Base-by-base conservation (phyloP, 768 basidiomycete species). In the Melanogaster broomeanus region DNA sequence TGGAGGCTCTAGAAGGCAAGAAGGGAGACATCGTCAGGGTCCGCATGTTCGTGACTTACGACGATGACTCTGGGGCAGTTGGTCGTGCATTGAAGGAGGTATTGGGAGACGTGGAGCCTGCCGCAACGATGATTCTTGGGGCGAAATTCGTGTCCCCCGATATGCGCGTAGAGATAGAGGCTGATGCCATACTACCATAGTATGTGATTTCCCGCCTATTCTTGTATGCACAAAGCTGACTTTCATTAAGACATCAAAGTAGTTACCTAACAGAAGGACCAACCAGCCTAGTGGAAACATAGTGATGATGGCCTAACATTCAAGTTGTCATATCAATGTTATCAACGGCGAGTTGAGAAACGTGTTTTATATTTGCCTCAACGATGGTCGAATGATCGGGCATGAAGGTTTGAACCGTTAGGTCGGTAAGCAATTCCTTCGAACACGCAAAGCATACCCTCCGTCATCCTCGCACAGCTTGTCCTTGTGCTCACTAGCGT, bases 101-200 rank as follows among this genome's bases (percentile, higher is more conserved):
- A 2, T 68, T 80, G 54, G 76, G 73, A 6, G 68, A 68, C 16
- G 70, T 77, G 2, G 67, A 63, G 3, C 78, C 77, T 7, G 75
- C 76, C n/a, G 79, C 79, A 13, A 80, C 79, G 35, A 79, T 81
- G 77, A 74, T 81, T 34, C 62, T 80, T 31, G 80, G 80, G 10
- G 68, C 72, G 11, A 61, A 64, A 39, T 80, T 81, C 52, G 77
- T 80, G 13, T 63, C 68, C 34, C 47, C 64, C 6, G 72, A 74
- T 11, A 81, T 83, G 80, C 76, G 68, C 57, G 79, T 81, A 6
- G 81, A 81, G 55, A 79, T 82, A 34, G 80, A 82, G 62, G 79
- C 77, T 15, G 79, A 82, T 58, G 80, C 79, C 0, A 60, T 79
- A 12, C 3, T 19, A 28, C 28, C 41, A 13, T 51, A 30, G 49